These are phyloP conservation scores for Fusarium agapanthi DNA, from an alignment of 2,329 filamentous ascomycete genomes.

Conservation along the genomic window DNA sequence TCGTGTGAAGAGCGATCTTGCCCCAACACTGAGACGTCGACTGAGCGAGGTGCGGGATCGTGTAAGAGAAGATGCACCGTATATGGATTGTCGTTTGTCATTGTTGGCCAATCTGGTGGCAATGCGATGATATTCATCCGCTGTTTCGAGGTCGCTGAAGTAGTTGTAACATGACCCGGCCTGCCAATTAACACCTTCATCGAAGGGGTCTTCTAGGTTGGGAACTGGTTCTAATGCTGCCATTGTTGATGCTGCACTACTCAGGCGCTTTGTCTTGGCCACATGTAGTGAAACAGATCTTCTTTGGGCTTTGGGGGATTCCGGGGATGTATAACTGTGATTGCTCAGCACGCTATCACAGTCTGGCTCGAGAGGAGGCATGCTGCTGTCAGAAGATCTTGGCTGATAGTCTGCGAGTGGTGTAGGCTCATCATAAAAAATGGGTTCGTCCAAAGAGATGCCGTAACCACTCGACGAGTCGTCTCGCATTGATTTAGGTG, in stretches of 20 bases:
- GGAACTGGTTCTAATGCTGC: slow-evolving; percentile 9
- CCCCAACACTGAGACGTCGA: slow-evolving; percentile 41
- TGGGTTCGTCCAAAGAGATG: slow-evolving; percentile 32
- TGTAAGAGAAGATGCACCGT: slow-evolving; percentile 5
- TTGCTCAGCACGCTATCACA: slow-evolving; percentile 37
- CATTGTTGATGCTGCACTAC: slow-evolving; percentile 7
- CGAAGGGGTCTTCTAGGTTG: slow-evolving; percentile 17
- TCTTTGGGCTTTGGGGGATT: slow-evolving; percentile 23
- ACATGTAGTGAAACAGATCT: slow-evolving; percentile 25
- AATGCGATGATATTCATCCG: slow-evolving; percentile 49
- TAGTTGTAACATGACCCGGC: slow-evolving; percentile 35
- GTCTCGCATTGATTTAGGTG: slow-evolving; percentile 28
- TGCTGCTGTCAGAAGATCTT: slow-evolving; percentile 29
- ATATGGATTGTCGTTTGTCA: slow-evolving; percentile 36
- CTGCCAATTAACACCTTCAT: slow-evolving; percentile 25
- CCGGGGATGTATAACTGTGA: slow-evolving; percentile 33
- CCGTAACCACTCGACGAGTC: slow-evolving; percentile 39
- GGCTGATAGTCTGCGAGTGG: slow-evolving; percentile 22
- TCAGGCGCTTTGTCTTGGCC: slow-evolving; percentile 25
- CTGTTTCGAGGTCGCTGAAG: slow-evolving; percentile 44
- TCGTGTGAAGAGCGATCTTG: slow-evolving; percentile 41
- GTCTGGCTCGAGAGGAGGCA: slow-evolving; percentile 40
- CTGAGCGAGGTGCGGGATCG: slow-evolving; percentile 32
- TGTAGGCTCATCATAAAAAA: slow-evolving; percentile 33
- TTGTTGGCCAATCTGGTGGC: slow-evolving; percentile 45